These are phyloP conservation scores for Davidsoniella australis DNA, from an alignment of 2,329 filamentous ascomycete species.

Conservation along the genomic window DNA sequence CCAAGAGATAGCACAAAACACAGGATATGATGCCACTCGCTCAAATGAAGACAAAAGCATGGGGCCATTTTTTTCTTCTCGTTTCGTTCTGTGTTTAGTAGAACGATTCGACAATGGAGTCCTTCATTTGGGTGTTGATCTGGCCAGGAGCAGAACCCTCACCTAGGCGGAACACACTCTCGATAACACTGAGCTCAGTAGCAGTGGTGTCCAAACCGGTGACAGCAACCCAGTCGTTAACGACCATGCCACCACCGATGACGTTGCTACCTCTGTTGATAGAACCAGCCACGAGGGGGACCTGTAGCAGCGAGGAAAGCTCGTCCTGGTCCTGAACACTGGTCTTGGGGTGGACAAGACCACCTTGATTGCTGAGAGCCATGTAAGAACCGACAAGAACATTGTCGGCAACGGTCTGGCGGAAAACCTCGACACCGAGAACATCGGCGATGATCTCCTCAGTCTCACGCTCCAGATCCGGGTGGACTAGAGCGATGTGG, in stretches of 20 bases:
- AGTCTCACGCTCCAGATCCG: conserved; percentile 90
- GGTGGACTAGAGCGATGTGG: conserved; percentile 90
- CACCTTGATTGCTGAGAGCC: conserved; percentile 87
- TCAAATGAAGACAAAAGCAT: not conserved
- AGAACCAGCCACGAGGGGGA: conserved; percentile 83
- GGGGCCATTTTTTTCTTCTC: conserved; percentile 1
- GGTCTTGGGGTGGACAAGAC: conserved; percentile 94
- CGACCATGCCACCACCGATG: conserved; percentile 92
- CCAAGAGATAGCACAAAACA: not conserved
- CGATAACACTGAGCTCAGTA: conserved; percentile 88
- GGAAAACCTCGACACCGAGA: conserved; percentile 72
- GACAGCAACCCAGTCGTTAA: conserved; percentile 90
- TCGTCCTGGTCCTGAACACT: conserved; percentile 96
- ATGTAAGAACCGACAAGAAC: conserved; percentile 95
- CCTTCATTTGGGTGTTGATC: conserved; percentile 77
- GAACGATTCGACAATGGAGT: conserved; percentile 97
- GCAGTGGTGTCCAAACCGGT: conserved; percentile 86
- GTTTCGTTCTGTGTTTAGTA: conserved; percentile 39
- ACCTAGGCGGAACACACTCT: conserved; percentile 87
- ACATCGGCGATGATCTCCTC: conserved; percentile 98
- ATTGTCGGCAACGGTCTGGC: conserved; percentile 92
- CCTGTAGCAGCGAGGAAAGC: conserved; percentile 79
- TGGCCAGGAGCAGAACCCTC: conserved; percentile 66
- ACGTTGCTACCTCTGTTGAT: conserved; percentile 88
- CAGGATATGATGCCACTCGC: not conserved